Evolutionary conservation across 345 rosid genomes (phyloP).

Genomic region (Salix purpurea): DNA sequence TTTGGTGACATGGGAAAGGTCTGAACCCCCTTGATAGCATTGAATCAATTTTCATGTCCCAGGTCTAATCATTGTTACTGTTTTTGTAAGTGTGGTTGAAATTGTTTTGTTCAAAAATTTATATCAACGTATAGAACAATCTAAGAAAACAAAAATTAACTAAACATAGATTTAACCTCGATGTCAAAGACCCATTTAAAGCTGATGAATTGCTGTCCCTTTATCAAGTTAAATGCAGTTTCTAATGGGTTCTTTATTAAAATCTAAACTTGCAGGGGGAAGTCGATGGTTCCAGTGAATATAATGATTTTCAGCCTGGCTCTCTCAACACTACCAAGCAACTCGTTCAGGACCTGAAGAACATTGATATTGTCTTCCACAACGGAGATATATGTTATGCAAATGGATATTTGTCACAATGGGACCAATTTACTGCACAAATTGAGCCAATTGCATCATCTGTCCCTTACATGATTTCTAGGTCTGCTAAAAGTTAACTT

Average conservation of each 20-base stretch:
- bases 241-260: slow-evolving; percentile 4
- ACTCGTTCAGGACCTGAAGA: slow-evolving; percentile 47
- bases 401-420: slow-evolving; percentile 65
- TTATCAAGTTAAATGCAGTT: slow-evolving; percentile 1
- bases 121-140: no score
- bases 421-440: slow-evolving; percentile 73
- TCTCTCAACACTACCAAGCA: slow-evolving; percentile 64
- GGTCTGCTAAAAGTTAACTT: slow-evolving; percentile 24
- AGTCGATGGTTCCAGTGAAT: slow-evolving; percentile 59
- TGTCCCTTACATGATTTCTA: slow-evolving; percentile 67
- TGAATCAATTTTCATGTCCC: no score
- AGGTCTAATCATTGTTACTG: no score
- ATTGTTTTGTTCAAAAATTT: no score
- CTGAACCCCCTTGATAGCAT: slow-evolving; percentile 13
- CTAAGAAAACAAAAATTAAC: no score
- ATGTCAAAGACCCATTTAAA: no score
- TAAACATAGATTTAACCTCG: no score
- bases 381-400: slow-evolving; percentile 71
- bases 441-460: slow-evolving; percentile 64
- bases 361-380: slow-evolving; percentile 57
- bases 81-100: no score
- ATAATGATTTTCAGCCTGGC: slow-evolving; percentile 43
- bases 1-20: slow-evolving; percentile 93
- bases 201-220: background rate
- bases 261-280: slow-evolving; percentile 40